Evolutionary conservation across 805 yeast genomes (phyloP), one percentile per base, ranked within the genome.

Genomic region (Clavispora phyllophila): DNA sequence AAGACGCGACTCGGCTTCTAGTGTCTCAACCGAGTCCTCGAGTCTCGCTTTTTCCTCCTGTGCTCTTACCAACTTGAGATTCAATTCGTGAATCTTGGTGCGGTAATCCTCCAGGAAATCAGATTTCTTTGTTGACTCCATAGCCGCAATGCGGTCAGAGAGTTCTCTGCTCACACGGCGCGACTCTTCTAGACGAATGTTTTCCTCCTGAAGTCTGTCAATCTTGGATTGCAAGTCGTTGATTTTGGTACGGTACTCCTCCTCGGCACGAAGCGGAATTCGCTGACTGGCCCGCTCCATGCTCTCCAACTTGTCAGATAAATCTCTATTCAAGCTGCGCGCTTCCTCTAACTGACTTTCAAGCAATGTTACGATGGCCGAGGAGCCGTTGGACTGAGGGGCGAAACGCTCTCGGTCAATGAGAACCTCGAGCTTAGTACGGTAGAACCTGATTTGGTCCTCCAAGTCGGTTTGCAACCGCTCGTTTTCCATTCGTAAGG

Each of bases 401-500:
- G 41, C 41, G 25, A 47, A 43, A 13, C 26, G 40, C 28, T 47
- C 53, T 18, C 41, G 49, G 36, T 35, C 49, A 49, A 55, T 41
- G 41, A 62, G 36, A 25, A 53, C 35, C 40, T 64, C 54, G 43
- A 60, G 38, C 51, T 62, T 49, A 42, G 58, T 58, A 46, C 66
- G 63, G 46, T 62, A 62, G 23, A 56, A 52, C n/a, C 56, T 57
- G 14, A 63, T 44, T 44, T 74, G 72, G 26, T 56, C 50, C 39
- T 66, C 66, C 42, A 65, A 56, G 22, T 63, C 68, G 7, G 60
- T 61, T 44, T 62, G 64, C 33, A 66, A 35, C 17, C 60, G 60
- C 12, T 65, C 67, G 33, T 65, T 56, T 22, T 76, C 81, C 18
- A 60, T 51, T 41, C 63, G 62, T 17, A 69, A 45, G 18, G 63